phyloP scores from a whole-genome alignment of 148 eudicot species.

The Selenicereus undatus region DNA sequence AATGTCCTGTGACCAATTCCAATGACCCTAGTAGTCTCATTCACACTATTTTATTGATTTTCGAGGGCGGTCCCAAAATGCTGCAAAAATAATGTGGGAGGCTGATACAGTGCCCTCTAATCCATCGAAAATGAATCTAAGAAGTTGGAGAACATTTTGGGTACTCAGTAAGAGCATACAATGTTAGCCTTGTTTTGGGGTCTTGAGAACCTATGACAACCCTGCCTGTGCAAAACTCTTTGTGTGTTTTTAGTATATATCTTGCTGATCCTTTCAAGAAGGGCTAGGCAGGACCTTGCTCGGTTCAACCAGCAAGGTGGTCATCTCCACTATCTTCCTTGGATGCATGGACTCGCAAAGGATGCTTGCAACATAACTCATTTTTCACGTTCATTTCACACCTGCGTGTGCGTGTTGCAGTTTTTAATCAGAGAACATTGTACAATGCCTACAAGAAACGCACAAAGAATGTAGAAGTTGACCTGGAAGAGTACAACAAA shows the following conservation, averaged over 20 bases:
- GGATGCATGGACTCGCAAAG: not conserved
- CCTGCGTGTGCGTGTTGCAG: slow-evolving; percentile 36
- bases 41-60: no score
- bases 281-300: not conserved
- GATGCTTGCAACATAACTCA: not conserved
- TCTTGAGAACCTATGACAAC: no score
- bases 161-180: no score
- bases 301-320: not conserved
- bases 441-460: slow-evolving; percentile 93
- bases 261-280: not conserved
- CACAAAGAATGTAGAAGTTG: slow-evolving; percentile 63
- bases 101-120: no score
- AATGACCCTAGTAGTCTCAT: no score
- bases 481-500: slow-evolving; percentile 72
- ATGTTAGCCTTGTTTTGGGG: no score
- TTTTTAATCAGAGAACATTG: slow-evolving; percentile 81
- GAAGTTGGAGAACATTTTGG: no score
- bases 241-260: not conserved
- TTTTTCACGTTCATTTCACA: not conserved
- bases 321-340: not conserved
- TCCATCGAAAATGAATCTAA: no score
- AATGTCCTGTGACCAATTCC: no score
- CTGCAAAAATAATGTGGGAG: no score
- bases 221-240: no score
- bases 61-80: no score